A percentile compares a stretch with the other conserved stretches of the same genome.
These are phyloP conservation scores for Bertia moriformis DNA, from an alignment of 2,329 filamentous ascomycete genomes.

Conservation along the genomic window DNA sequence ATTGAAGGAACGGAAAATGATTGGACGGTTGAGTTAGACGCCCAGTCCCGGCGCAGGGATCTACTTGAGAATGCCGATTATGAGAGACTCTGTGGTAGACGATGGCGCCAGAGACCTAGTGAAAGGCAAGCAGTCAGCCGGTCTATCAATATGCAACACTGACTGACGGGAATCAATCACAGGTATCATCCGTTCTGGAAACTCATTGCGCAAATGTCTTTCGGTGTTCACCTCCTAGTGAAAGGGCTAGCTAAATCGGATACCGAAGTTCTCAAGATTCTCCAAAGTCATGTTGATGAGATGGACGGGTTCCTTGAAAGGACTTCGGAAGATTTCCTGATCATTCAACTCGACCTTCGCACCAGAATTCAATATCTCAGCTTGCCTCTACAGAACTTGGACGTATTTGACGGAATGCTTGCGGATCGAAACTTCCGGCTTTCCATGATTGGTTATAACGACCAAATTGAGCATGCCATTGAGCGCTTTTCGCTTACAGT, in stretches of 20 bases:
- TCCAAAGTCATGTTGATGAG: slow-evolving; percentile 1
- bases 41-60: slow-evolving; percentile 4
- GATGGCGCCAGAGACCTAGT: not conserved
- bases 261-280: not conserved
- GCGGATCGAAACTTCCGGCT: not conserved
- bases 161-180: not conserved
- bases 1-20: slow-evolving; percentile 8
- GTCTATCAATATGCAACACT: not conserved
- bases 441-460: not conserved
- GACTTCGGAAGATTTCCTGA: not conserved
- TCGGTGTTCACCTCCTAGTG: not conserved
- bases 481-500: not conserved
- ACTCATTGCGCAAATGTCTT: not conserved
- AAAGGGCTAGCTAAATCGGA: not conserved
- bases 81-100: not conserved
- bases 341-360: not conserved
- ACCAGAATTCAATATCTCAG: slow-evolving; percentile 1
- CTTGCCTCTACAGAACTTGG: not conserved
- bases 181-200: slow-evolving; percentile 1
- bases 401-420: not conserved
- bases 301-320: not conserved
- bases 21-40: slow-evolving; percentile 18
- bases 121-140: not conserved
- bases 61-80: slow-evolving; percentile 1
- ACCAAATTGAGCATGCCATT: slow-evolving; percentile 1